Evolutionary conservation across 805 yeast species (phyloP), one percentile per base, ranked within the genome.

Genomic region (Suhomyces vadensis): DNA sequence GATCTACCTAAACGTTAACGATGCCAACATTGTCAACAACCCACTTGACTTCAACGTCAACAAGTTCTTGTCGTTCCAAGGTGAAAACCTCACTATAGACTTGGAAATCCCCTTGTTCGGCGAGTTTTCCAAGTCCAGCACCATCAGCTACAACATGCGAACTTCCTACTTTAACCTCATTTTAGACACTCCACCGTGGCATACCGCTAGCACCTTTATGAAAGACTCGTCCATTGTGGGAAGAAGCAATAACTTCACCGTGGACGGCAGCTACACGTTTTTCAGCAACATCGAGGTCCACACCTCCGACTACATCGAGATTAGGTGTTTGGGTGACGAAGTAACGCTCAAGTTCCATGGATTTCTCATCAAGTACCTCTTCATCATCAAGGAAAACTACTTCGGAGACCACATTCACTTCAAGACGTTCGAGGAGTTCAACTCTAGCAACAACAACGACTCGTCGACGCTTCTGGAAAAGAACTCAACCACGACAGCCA

Each of bases 171-270:
- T 89, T 51, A 77, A 82, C 38, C 55, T 94, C 37, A 67, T 78
- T 0, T 60, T 91, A 2, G 85, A 82, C 45, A 80, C 94, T 0
- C 98, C 99, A 0, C 85, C 92, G 1, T 94, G 98, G 96, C 95
- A 89, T 57, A 91, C 98, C 0, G 68, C 82, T 20, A 78, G 82
- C 43, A 83, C 85, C 38, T 92, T 92, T 52, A 61, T 87, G 67
- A 74, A 75, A 37, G 65, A 63, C 33, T 65, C 76, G 9, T 78
- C 75, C 14, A 76, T 77, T 11, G 74, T 89, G 49, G 98, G 96
- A 0, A 69, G 81, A 48, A 80, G 90, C 0, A 68, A 75, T 21
- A 75, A 82, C 42, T 84, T 90, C 53, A 63, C 59, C 1, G 62
- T 89, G 13, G 63, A 64, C 1, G 95, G 97, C 0, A 74, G 82